Evolutionary conservation across 2,329 filamentous ascomycete genomes (phyloP), one percentile per base, ranked within the genome.

Genomic region (Chaetothyriales sp.): DNA sequence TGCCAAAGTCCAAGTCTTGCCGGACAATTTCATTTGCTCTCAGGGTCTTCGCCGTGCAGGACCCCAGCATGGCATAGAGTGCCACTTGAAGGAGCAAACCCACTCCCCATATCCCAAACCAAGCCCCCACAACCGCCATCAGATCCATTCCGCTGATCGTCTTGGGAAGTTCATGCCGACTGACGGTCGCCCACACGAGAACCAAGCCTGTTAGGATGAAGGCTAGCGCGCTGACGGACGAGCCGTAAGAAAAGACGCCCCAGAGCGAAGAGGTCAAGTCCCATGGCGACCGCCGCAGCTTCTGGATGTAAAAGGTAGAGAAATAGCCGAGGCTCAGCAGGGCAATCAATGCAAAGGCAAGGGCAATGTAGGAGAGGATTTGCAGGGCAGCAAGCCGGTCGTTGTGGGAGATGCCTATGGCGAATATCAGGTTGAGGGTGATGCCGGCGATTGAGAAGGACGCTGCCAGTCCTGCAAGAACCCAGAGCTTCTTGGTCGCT

Each of bases 41-140:
- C 18, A 57, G 48, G n/a, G 51, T 50, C n/a, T 49, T 50, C 46
- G 50, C 54, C 18, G 52, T 57, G 54, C 54, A 57, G 25, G 48
- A 32, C 3, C 46, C 48, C 10, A 60, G 25, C n/a, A 59, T 42
- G 42, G 45, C 49, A 48, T 49, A 59, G 6, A 58, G 45, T 4
- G 46, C 47, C 9, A 51, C 45, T 32, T 59, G 54, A 18, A 55
- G 46, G 8, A 49, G 18, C 5, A 50, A 44, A 8, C 51, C 44
- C 9, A 50, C 20, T 18, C 47, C 57, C 58, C 59, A 61, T 3
- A 55, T 26, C 9, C 50, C 56, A 26, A 58, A 57, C 57, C 55
- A 58, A 6, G 55, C 47, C 2, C 43, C 54, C 39, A 60, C 22
- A 43, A 57, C 49, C 5, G 49, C 51, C 26, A 48, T 22, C 2